A percentile compares a stretch with the other conserved stretches of the same genome.
Evolutionary conservation across 2,329 filamentous ascomycete species (phyloP).

Genomic region (Lasiodiplodia sp.): DNA sequence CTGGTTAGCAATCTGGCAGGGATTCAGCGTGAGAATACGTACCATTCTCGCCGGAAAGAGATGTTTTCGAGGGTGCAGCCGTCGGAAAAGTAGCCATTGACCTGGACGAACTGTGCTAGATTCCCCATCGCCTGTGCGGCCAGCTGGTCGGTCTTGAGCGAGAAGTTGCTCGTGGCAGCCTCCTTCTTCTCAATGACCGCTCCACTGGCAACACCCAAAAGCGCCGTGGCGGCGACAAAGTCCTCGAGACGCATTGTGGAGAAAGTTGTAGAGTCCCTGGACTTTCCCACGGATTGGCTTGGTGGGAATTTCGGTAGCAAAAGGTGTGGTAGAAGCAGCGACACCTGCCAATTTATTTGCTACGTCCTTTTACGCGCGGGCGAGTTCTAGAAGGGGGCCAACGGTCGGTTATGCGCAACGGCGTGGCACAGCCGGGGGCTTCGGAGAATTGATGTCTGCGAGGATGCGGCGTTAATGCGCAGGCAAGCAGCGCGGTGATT

Average conservation of each 20-base stretch:
- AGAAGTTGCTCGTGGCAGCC: background rate
- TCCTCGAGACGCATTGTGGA: constrained; percentile 18
- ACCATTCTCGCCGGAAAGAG: constrained; percentile 55
- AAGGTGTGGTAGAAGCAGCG: constrained; percentile 9
- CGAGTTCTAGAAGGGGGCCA: background rate
- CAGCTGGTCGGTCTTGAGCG: constrained; percentile 41
- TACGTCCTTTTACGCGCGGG: constrained; percentile 9
- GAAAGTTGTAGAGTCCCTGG: background rate
- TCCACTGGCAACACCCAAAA: constrained; percentile 10
- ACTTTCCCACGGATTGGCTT: constrained; percentile 1
- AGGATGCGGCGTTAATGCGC: constrained; percentile 20
- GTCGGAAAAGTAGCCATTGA: constrained; percentile 37
- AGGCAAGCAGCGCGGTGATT: constrained; percentile 4
- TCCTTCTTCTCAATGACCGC: constrained; percentile 17
- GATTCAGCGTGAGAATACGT: constrained; percentile 14
- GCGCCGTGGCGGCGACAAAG: background rate
- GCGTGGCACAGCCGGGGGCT: constrained; percentile 8
- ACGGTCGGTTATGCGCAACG: background rate
- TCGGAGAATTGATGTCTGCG: constrained; percentile 11
- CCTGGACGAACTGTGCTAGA: constrained; percentile 39
- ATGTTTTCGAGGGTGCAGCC: constrained; percentile 50
- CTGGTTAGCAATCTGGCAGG: constrained; percentile 23
- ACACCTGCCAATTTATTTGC: constrained; percentile 18
- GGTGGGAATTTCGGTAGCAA: background rate
- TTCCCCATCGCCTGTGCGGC: constrained; percentile 45